Conservation (phyloP, 2,329 filamentous ascomycete genomes). For the Aspergillus udagawae region DNA sequence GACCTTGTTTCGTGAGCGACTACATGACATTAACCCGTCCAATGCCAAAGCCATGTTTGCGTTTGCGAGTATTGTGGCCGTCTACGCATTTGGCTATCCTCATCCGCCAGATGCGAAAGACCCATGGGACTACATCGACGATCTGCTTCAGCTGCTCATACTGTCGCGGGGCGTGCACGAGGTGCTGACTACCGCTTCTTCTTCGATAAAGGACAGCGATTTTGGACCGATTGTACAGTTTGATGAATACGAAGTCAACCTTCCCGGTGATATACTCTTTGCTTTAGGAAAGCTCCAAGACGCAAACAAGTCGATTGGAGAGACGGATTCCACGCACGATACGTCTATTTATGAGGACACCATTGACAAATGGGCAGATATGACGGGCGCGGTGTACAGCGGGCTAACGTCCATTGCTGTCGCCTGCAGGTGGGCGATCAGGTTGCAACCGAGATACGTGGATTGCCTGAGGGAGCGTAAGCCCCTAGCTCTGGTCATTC, state of each 20-base stretch:
- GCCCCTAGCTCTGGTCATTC: conserved; percentile 50
- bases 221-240: conserved; percentile 27
- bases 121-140: conserved; percentile 26
- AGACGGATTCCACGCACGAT: conserved; percentile 20
- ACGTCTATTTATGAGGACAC: conserved; percentile 18
- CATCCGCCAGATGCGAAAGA: conserved; percentile 23
- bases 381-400: conserved; percentile 21
- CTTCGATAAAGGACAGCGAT: conserved; percentile 21
- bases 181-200: conserved; percentile 24
- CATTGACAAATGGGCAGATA: conserved; percentile 26
- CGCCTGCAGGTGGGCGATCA: conserved; percentile 36
- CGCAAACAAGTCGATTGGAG: conserved; percentile 22
- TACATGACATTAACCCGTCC: conserved; percentile 28
- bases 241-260: conserved; percentile 15
- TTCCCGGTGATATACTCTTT: conserved; percentile 18
- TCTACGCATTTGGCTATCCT: conserved; percentile 38
- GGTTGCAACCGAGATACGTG: conserved; percentile 29
- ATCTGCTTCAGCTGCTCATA: conserved; percentile 30
- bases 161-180: conserved; percentile 33
- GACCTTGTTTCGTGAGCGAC: conserved; percentile 30
- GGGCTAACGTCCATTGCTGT: conserved; percentile 52
- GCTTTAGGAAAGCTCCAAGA: conserved; percentile 22
- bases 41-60: conserved; percentile 42
- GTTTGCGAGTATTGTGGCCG: conserved; percentile 33
- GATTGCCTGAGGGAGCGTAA: conserved; percentile 35